Conservation (phyloP, 768 basidiomycete genomes). For the Mycena haematopus region DNA sequence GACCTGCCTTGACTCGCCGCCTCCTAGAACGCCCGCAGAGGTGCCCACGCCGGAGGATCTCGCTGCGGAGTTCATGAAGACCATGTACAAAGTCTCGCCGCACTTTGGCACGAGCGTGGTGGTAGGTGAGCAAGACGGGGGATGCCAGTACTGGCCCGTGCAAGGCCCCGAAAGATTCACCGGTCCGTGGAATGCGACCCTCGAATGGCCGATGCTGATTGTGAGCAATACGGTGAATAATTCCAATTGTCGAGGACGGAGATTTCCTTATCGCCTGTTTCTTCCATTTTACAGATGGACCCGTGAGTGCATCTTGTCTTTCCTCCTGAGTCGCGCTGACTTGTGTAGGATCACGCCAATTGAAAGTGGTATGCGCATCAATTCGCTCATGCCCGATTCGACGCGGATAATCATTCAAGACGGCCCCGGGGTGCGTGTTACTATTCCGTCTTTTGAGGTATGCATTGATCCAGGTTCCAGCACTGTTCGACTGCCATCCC, state of each 20-base stretch:
- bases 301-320: constrained; percentile 10
- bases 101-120: constrained; percentile 33
- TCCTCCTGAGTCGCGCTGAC: neutral
- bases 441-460: neutral
- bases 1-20: constrained; percentile 33
- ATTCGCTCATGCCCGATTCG: constrained; percentile 35
- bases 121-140: constrained; percentile 33
- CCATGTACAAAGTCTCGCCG: constrained; percentile 28
- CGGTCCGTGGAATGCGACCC: constrained; percentile 38
- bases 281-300: constrained; percentile 19
- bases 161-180: constrained; percentile 33
- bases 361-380: constrained; percentile 30
- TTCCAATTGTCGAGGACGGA: neutral
- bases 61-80: constrained; percentile 21
- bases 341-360: constrained; percentile 32
- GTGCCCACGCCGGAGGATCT: constrained; percentile 24
- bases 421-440: constrained; percentile 27
- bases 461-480: neutral
- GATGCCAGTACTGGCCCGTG: constrained; percentile 35
- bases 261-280: neutral
- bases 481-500: constrained; percentile 23
- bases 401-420: constrained; percentile 34
- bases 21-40: constrained; percentile 12
- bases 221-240: constrained; percentile 34
- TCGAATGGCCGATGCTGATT: constrained; percentile 36